Conservation (phyloP, 345 rosid genomes). For the Arabidopsis arenosa region DNA sequence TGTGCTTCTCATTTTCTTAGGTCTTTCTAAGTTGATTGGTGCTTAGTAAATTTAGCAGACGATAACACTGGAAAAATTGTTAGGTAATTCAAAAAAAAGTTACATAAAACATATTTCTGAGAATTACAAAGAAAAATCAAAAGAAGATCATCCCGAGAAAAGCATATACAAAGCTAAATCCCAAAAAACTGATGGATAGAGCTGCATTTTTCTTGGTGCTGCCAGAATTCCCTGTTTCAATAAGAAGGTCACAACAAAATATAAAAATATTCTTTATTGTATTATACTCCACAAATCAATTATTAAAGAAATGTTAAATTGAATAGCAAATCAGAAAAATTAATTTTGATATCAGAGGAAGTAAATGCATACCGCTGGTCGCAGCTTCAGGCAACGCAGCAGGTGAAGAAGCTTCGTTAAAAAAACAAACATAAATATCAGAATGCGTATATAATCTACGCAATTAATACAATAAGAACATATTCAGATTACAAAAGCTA, state of each 20-base stretch:
- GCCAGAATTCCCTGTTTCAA: slow-evolving; percentile 35
- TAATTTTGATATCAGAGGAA: not conserved
- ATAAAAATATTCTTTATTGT: too few relatives aligned
- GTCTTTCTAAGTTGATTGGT: not conserved
- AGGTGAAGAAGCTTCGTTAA: slow-evolving; percentile 26
- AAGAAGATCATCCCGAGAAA: not conserved
- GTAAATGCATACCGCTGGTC: slow-evolving; percentile 12
- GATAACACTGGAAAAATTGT: not conserved
- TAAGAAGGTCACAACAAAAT: not conserved
- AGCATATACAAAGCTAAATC: slow-evolving; percentile 32
- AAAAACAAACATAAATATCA: slow-evolving; percentile 20
- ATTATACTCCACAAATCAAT: not conserved
- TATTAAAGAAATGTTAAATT: not conserved
- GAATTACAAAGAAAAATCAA: not conserved
- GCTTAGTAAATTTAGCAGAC: not conserved
- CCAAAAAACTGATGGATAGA: slow-evolving; percentile 2
- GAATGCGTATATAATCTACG: not conserved
- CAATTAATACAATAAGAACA: not conserved
- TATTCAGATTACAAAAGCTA: not conserved
- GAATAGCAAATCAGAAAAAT: not conserved
- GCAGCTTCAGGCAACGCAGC: slow-evolving; percentile 16
- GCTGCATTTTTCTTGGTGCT: slow-evolving; percentile 16
- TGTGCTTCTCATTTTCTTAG: not conserved
- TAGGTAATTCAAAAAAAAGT: not conserved
- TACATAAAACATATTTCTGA: not conserved